phyloP scores from a whole-genome alignment of 768 basidiomycete genomes.

The Mrakia gelida region DNA sequence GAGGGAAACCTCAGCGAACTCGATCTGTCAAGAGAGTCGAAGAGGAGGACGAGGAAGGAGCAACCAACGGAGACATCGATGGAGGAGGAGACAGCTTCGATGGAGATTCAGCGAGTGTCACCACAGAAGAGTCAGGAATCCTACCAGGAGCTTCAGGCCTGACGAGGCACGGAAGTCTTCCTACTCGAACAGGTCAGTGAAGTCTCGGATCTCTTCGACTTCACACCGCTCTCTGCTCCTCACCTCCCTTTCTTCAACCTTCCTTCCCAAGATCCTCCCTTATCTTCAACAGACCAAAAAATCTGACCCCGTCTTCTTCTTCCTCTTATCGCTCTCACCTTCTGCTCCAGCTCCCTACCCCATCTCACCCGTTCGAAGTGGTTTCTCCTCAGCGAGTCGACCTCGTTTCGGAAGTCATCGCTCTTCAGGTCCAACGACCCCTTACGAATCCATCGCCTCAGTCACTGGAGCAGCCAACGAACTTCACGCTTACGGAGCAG shows the following conservation, averaged over 20 bases:
- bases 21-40: constrained; percentile 12
- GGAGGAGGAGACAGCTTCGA: not conserved
- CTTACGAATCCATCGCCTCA: constrained; percentile 13
- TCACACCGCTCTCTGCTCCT: not conserved
- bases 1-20: constrained; percentile 13
- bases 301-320: not conserved
- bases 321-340: not conserved
- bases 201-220: not conserved
- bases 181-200: constrained; percentile 10
- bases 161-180: constrained; percentile 12
- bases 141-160: not conserved
- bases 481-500: not conserved
- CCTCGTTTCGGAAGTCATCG: constrained; percentile 14
- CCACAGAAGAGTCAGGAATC: not conserved
- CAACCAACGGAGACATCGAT: not conserved
- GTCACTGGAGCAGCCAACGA: not conserved
- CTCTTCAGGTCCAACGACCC: not conserved
- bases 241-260: too few species aligned
- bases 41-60: constrained; percentile 10
- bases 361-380: not conserved
- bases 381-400: not conserved
- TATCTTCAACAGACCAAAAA: not conserved
- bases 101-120: not conserved
- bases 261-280: not conserved
- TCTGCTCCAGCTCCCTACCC: not conserved